A percentile compares a stretch with the other conserved stretches of the same genome.
Evolutionary conservation across 2,329 filamentous ascomycete species (phyloP).

Genomic region (Cercospora brassicicola): DNA sequence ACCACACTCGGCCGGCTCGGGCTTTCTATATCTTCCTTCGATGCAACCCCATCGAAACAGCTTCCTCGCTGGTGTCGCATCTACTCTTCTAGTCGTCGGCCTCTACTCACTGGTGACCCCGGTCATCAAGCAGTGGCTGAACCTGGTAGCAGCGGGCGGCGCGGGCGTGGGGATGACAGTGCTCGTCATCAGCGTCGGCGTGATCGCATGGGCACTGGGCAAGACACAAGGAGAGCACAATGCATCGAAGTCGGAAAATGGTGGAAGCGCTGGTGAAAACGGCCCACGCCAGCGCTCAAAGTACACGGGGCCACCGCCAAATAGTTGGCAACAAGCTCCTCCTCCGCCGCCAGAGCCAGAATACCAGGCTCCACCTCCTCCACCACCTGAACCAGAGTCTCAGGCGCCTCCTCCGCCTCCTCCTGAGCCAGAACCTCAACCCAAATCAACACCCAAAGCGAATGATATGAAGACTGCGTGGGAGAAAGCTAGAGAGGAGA

Average conservation of each 20-base stretch:
- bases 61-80: conserved; percentile 82
- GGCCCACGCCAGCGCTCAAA: conserved; percentile 32
- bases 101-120: conserved; percentile 74
- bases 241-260: conserved; percentile 27
- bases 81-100: conserved; percentile 69
- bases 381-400: conserved; percentile 14
- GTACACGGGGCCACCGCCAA: conserved; percentile 29
- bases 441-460: conserved; percentile 29
- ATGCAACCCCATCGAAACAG: conserved; percentile 82
- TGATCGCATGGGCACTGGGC: conserved; percentile 76
- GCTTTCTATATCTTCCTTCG: conserved; percentile 93
- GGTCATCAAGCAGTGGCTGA: conserved; percentile 71
- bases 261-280: conserved; percentile 38
- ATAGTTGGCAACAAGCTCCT: conserved; percentile 23
- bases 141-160: conserved; percentile 64
- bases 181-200: conserved; percentile 69
- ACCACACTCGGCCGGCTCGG: conserved; percentile 81
- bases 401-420: conserved; percentile 24
- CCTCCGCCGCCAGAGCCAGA: conserved; percentile 13
- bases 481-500: conserved; percentile 70
- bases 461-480: conserved; percentile 46
- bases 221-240: conserved; percentile 59
- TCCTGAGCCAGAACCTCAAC: conserved; percentile 25
- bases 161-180: conserved; percentile 72
- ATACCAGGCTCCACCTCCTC: conserved; percentile 22